Conservation (phyloP, 2,329 filamentous ascomycete genomes). For the Pestalotiopsis sp. region DNA sequence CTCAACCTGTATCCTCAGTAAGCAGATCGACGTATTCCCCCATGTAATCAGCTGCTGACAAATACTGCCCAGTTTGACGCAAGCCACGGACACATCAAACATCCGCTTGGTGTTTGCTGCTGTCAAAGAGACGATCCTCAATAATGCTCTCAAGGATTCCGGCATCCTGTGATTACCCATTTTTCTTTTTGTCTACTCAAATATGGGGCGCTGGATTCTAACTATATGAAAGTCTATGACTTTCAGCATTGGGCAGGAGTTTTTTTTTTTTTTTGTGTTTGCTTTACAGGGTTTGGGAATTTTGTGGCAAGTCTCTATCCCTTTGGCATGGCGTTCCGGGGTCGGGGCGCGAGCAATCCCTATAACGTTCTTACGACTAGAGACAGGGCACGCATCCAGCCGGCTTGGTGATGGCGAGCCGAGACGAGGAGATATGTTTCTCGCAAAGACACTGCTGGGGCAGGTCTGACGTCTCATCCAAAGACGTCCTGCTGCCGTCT, state of each 20-base stretch:
- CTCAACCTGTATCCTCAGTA: slow-evolving; percentile 98
- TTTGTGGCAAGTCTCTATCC: slow-evolving; percentile 17
- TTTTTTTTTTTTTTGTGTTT: slow-evolving; percentile 2
- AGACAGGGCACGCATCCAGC: slow-evolving; percentile 4
- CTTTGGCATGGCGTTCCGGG: slow-evolving; percentile 33
- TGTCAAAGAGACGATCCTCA: slow-evolving; percentile 97
- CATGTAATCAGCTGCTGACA: background rate
- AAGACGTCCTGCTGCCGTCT: background rate
- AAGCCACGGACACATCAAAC: slow-evolving; percentile 98
- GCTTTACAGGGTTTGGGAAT: slow-evolving; percentile 4
- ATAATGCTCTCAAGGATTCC: slow-evolving; percentile 97
- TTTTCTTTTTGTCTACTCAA: slow-evolving; percentile 16
- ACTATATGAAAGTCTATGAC: slow-evolving; percentile 11
- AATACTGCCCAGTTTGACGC: slow-evolving; percentile 72
- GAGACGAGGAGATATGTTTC: background rate
- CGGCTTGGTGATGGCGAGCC: background rate
- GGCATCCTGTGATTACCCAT: slow-evolving; percentile 74
- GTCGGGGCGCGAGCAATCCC: slow-evolving; percentile 22
- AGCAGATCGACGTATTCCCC: slow-evolving; percentile 39
- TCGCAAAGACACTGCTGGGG: background rate
- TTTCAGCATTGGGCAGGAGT: slow-evolving; percentile 19
- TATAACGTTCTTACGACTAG: slow-evolving; percentile 26
- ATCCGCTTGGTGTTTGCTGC: slow-evolving; percentile 97
- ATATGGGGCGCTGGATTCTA: slow-evolving; percentile 13
- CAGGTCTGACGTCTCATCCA: background rate